phyloP scores from a whole-genome alignment of 2,329 filamentous ascomycete genomes.

The Exophiala sideris region DNA sequence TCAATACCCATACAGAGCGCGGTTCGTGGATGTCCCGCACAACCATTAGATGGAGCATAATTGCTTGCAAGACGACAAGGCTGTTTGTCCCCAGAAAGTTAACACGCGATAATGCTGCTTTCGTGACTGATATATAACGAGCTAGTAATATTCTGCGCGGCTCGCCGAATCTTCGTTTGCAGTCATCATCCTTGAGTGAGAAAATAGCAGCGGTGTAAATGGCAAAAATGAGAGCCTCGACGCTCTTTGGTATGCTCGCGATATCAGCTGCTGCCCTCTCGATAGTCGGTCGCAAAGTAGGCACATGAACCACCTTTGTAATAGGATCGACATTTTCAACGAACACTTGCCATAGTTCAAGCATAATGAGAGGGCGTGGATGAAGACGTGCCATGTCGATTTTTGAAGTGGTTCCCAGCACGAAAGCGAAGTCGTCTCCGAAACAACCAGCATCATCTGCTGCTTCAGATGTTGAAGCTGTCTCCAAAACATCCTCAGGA shows the following conservation, averaged over 20 bases:
- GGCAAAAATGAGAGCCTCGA: constrained; percentile 35
- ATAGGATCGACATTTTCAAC: constrained; percentile 31
- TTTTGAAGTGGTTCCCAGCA: constrained; percentile 22
- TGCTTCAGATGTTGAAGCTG: background rate
- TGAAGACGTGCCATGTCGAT: constrained; percentile 9
- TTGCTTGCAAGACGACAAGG: constrained; percentile 57
- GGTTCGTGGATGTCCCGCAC: constrained; percentile 58
- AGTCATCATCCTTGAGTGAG: constrained; percentile 32
- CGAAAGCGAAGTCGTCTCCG: constrained; percentile 30
- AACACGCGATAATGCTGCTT: constrained; percentile 24
- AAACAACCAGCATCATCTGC: constrained; percentile 25
- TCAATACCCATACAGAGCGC: constrained; percentile 60
- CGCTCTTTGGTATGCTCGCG: constrained; percentile 20
- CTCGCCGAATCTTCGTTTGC: constrained; percentile 24
- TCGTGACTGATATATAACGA: constrained; percentile 26
- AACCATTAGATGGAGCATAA: constrained; percentile 57
- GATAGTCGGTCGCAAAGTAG: constrained; percentile 30
- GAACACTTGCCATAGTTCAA: constrained; percentile 30
- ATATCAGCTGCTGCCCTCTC: constrained; percentile 27
- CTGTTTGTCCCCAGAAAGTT: constrained; percentile 36
- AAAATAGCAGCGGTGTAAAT: constrained; percentile 34
- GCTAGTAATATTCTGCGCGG: constrained; percentile 26
- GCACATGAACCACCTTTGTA: constrained; percentile 29
- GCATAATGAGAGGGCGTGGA: constrained; percentile 26
- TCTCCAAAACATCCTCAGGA: constrained; percentile 20